Base-by-base conservation (phyloP, 768 basidiomycete species). In the Coprinopsis sp. region DNA sequence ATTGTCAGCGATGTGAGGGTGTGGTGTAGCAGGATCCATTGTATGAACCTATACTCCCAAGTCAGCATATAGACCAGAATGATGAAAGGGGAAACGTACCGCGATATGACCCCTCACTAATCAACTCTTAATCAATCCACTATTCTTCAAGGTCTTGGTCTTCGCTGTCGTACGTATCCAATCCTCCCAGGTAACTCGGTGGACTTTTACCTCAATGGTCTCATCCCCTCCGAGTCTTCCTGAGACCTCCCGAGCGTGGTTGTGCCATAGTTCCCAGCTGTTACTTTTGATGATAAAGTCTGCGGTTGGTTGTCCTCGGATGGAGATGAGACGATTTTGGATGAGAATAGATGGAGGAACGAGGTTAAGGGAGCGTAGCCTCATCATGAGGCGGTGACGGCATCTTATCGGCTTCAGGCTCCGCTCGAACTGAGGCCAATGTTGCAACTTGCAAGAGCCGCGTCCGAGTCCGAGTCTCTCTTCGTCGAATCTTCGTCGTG, bases 21-120 rank as follows among this genome's bases (percentile, higher is more conserved):
- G 57, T 87, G 84, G 37, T 81, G 52, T 14, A 68, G 60, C 30
- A 85, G 42, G 8, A 83, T 60, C 27, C 68, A 70, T 56, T 62
- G 67, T 87, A 87, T 3, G 84, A 85, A 18, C 85, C 87, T 88
- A 50, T 33, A 44, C n/a, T 28, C 11, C 23, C 46, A 50, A 52
- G 54, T 13, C 41, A 21, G 21, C 19, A 38, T 51, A 46, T 30
- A 46, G 39, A 34, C 38, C 28, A n/a, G n/a, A n/a, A 18, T 24
- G 36, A 36, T 21, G 12, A 30, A 33, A 13, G 18, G 33, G 34
- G 33, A 44, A 22, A 43, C 23, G 25, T 38, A 44, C 65, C 68
- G 56, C 59, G 57, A 49, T 66, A 67, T 16, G 67, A 46, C 6
- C 66, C 65, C 29, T 61, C 59, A 30, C 47, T 58, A 1, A 59